Evolutionary conservation across 2,329 filamentous ascomycete species (phyloP), one percentile per base, ranked within the genome.

Genomic region (Microdochium nivale): DNA sequence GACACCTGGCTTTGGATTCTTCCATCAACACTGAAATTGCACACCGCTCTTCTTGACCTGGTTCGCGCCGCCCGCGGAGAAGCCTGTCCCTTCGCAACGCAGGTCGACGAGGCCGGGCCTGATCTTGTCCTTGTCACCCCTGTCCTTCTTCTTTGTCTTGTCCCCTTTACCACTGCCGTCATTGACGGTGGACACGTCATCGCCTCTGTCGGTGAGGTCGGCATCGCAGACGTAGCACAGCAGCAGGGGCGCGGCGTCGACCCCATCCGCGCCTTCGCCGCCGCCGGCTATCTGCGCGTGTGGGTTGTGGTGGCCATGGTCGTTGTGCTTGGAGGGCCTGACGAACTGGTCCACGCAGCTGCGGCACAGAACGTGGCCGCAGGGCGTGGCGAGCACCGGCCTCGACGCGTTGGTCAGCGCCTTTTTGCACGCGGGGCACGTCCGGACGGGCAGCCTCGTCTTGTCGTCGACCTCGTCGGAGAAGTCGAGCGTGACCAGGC

Each of bases 321-420:
- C 80, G 65, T 57, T 70, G 53, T 68, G 74, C 58, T 62, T 74
- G 52, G 68, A 72, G 43, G 82, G 78, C 8, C 77, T 78, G 76
- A 96, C 85, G 67, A 97, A 95, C 62, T 90, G 87, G 51, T 84
- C 80, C 16, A 91, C 86, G 62, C 92, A 96, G 37, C 80, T 85
- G 60, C 87, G 86, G 68, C 92, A 99, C 23, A 96, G 70, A 1
- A 97, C 90, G 65, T 99, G 92, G 0, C 92, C 92, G 62, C 92
- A 99, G 0, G 88, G 88, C 65, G 89, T 91, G 2, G 88, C 84
- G 49, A 96, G 74, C 66, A 91, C 81, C 1, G 91, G 88, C 64
- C 87, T 88, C 3, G 88, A 87, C 2, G 87, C 79, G 64, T 97
- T 97, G 47, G 81, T 87, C 13, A 97, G 76, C 1, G 74, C 78